Base-by-base conservation (phyloP, 192 early-diverging fungal species). In the Coemansia sp. region DNA sequence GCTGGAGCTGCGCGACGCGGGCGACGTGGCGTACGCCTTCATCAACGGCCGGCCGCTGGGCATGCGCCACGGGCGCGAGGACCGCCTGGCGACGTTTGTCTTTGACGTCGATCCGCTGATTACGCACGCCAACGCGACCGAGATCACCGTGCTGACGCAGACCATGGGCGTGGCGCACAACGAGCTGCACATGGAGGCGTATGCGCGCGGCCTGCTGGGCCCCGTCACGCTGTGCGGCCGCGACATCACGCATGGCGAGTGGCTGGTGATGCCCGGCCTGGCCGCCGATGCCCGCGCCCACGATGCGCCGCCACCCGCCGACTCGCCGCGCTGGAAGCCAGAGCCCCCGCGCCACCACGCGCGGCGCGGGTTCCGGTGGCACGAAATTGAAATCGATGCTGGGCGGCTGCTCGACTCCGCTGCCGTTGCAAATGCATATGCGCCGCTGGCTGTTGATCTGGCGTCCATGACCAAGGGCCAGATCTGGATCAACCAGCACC, bases 121-220 rank as follows among this genome's bases (percentile, higher is more conserved):
- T 5, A 3, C 3, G 13, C 9, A 18, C 10, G 13, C 8, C 15
- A 40, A 46, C 32, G 35, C 40, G 9, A 18, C 23, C 1, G 59
- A 57, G 19, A 43, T 77, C 4, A 34, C 43, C 33, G 43, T 77
- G 7, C 48, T 77, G 50, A 50, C 67, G 39, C 61, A 69, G 58
- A 77, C 66, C 41, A 77, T 77, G 73, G 73, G 73, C 4, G 59
- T 68, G 55, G 62, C 62, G 40, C 62, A 77, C 55, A 64, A 64
- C 52, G 48, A 64, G 41, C 37, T 27, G 4, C 27, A 63, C 34
- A 69, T 69, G 73, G 73, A 77, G 51, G 49, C 46, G 8, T 77
- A 77, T 41, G 22, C 30, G 3, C 58, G 73, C 7, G 73, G 73
- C 0, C 37, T 77, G 5, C 54, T 77, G 9, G 73, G 73, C 27